Evolutionary conservation across 2,329 filamentous ascomycete genomes (phyloP).

Genomic region (Alternaria atra): DNA sequence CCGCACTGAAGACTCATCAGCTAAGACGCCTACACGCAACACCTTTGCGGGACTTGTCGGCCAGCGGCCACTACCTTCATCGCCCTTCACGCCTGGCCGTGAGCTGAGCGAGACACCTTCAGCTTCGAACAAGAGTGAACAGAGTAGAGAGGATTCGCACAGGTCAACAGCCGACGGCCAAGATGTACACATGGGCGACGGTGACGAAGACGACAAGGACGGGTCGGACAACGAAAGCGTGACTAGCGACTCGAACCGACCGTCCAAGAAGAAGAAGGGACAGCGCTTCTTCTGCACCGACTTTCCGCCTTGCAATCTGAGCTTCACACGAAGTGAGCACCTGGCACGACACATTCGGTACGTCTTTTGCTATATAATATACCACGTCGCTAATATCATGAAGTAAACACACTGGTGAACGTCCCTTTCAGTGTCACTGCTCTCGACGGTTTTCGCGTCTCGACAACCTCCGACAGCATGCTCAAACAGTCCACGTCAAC

Average conservation of each 20-base stretch:
- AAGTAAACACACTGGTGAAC: constrained; percentile 96
- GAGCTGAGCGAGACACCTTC: constrained; percentile 53
- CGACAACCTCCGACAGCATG: constrained; percentile 95
- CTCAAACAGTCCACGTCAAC: constrained; percentile 96
- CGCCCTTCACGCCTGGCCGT: constrained; percentile 56
- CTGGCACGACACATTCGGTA: constrained; percentile 92
- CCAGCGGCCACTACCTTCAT: constrained; percentile 57
- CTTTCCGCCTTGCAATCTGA: constrained; percentile 90
- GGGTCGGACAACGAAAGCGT: constrained; percentile 61
- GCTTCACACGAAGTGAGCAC: constrained; percentile 96
- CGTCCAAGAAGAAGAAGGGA: constrained; percentile 93
- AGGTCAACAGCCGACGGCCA: constrained; percentile 69
- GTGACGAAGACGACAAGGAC: constrained; percentile 69
- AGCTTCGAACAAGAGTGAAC: constrained; percentile 47
- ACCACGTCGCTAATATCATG: constrained; percentile 34
- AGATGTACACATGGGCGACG: constrained; percentile 80
- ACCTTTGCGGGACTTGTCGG: constrained; percentile 58
- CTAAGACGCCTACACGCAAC: constrained; percentile 71
- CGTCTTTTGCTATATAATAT: constrained; percentile 29
- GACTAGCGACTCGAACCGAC: constrained; percentile 70
- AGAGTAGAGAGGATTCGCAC: constrained; percentile 67
- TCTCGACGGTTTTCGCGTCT: constrained; percentile 90
- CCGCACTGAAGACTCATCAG: constrained; percentile 52
- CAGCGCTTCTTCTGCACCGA: constrained; percentile 97
- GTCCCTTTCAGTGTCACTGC: constrained; percentile 96